These are phyloP conservation scores for Eucalyptus grandis DNA, from an alignment of 345 rosid genomes.

Conservation along the genomic window DNA sequence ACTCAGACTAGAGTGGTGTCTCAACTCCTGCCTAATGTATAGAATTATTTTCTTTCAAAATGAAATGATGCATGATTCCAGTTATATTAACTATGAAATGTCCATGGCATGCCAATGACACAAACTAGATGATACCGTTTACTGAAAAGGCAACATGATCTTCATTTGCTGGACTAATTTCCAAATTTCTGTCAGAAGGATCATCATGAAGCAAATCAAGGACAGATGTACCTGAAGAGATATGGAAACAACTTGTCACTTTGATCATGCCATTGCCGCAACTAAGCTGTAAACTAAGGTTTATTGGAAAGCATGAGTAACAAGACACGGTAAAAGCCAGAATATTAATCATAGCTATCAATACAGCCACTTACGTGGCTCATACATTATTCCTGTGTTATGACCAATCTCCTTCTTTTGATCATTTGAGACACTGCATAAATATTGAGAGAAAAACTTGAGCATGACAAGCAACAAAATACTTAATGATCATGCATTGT, in stretches of 20 bases:
- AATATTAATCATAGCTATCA: background rate
- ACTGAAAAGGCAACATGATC: conserved; percentile 80
- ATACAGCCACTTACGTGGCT: background rate
- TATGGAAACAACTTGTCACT: background rate
- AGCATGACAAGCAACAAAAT: background rate
- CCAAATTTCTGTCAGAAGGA: conserved; percentile 18
- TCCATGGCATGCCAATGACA: background rate
- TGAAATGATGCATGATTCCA: background rate
- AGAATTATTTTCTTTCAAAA: background rate
- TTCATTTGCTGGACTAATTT: conserved; percentile 30
- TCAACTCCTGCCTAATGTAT: background rate
- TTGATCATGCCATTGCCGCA: background rate
- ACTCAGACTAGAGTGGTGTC: background rate
- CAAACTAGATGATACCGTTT: conserved; percentile 34
- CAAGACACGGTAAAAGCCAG: background rate
- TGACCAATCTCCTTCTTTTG: background rate
- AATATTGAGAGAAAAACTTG: background rate
- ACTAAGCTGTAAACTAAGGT: background rate
- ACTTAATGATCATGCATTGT: background rate
- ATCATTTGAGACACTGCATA: background rate
- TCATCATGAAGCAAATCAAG: conserved; percentile 74
- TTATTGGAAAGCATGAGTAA: background rate
- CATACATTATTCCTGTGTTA: background rate
- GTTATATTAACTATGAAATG: background rate
- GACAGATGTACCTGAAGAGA: conserved; percentile 46